phyloP scores from a whole-genome alignment of 169 alveolate genomes.

The Plasmodium fragile region DNA sequence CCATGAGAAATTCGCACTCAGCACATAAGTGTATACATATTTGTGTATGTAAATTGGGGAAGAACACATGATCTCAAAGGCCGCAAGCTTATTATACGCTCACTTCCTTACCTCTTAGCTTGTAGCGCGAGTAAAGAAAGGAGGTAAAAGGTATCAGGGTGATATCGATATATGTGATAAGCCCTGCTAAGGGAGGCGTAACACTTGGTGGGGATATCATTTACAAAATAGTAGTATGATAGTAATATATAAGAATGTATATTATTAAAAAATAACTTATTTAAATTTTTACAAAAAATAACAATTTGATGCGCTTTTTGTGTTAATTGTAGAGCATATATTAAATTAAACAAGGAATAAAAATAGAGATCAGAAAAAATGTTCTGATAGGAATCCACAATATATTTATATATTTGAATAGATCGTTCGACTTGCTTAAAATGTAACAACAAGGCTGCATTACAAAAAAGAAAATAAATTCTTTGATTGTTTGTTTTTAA shows the following conservation, averaged over 20 bases:
- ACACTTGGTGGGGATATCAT: conserved; percentile 29
- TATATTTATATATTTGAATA: conserved; percentile 70
- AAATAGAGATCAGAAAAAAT: conserved; percentile 65
- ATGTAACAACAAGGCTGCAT: conserved; percentile 69
- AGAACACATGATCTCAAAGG: background rate
- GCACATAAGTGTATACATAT: background rate
- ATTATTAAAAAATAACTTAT: conserved; percentile 61
- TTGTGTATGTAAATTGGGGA: background rate
- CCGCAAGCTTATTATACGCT: background rate
- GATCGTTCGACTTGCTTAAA: conserved; percentile 60
- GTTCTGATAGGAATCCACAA: conserved; percentile 55
- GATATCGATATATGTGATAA: conserved; percentile 23
- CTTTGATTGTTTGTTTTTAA: conserved; percentile 37
- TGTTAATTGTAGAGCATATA: conserved; percentile 50
- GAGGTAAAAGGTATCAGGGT: conserved; percentile 58
- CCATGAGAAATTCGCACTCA: background rate
- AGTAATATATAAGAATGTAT: conserved; percentile 53
- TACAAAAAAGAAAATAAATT: conserved; percentile 51
- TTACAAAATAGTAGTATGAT: conserved; percentile 53
- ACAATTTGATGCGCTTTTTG: conserved; percentile 71
- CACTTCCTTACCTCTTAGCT: conserved; percentile 7
- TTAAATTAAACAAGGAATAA: conserved; percentile 63
- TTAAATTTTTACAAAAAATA: conserved; percentile 35
- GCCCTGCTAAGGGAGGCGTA: conserved; percentile 40
- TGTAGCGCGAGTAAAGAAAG: conserved; percentile 48